These are phyloP conservation scores for Camellia oleifera DNA, from an alignment of 179 eudicot species.

Conservation along the genomic window DNA sequence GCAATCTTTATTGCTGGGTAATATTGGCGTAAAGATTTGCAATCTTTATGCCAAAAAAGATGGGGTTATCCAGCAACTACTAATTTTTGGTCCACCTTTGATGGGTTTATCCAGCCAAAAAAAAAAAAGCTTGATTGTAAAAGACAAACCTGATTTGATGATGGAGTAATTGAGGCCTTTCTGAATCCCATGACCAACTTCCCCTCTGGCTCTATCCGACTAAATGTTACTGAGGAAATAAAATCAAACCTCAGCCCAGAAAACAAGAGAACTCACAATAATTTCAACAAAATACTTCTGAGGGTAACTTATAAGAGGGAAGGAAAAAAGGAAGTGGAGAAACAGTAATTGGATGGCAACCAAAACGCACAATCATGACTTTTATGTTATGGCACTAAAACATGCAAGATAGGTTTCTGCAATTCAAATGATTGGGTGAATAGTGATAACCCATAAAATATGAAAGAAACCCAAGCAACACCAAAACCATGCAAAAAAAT, in stretches of 20 bases:
- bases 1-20: too few relatives aligned
- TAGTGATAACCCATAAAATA: not conserved
- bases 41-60: too few relatives aligned
- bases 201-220: slow-evolving; percentile 65
- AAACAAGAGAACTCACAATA: not conserved
- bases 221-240: slow-evolving; percentile 56
- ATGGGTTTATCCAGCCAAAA: slow-evolving; percentile 37
- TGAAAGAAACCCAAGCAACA: not conserved
- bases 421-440: not conserved
- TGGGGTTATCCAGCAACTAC: not conserved
- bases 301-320: not conserved
- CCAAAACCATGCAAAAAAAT: not conserved
- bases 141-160: slow-evolving; percentile 52
- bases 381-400: not conserved
- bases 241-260: slow-evolving; percentile 4
- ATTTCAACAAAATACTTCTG: not conserved
- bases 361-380: not conserved
- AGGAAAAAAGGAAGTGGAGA: not conserved
- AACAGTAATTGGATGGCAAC: not conserved
- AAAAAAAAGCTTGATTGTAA: slow-evolving; percentile 7
- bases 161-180: slow-evolving; percentile 45
- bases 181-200: slow-evolving; percentile 66
- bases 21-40: too few relatives aligned
- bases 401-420: not conserved
- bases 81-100: not conserved